Evolutionary conservation across 345 rosid genomes (phyloP).

Genomic region (Eucalyptus pauciflora): DNA sequence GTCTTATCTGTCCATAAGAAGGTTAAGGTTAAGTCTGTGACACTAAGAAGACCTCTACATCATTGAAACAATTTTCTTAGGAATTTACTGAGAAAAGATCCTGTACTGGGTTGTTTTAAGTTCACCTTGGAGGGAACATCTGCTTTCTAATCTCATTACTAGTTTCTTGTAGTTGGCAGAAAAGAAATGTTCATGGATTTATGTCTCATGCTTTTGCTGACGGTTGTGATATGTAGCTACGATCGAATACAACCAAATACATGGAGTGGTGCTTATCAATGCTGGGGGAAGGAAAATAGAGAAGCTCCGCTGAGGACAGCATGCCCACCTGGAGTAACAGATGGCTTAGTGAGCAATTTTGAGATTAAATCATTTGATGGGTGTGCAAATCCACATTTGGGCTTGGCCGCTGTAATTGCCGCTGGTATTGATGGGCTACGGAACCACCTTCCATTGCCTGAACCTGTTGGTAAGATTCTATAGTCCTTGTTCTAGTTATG

Average conservation of each 20-base stretch:
- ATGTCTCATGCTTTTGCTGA: neutral
- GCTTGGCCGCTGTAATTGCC: constrained; percentile 64
- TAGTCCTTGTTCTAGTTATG: neutral
- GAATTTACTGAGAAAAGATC: neutral
- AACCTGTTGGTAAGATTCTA: constrained; percentile 50
- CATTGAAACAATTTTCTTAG: neutral
- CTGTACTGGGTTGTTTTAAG: neutral
- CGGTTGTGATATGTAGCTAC: constrained; percentile 33
- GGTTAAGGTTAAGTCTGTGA: neutral
- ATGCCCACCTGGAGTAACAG: constrained; percentile 73
- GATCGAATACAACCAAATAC: constrained; percentile 90
- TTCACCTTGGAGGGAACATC: neutral
- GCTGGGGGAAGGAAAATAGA: constrained; percentile 99
- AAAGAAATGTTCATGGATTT: neutral
- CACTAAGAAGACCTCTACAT: neutral
- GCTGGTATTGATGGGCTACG: constrained; percentile 93
- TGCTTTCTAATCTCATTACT: neutral
- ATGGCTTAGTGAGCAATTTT: constrained; percentile 83
- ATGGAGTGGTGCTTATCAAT: constrained; percentile 95
- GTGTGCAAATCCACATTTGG: constrained; percentile 79
- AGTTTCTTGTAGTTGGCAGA: neutral
- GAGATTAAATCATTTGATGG: constrained; percentile 92
- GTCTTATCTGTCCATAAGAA: neutral
- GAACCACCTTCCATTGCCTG: constrained; percentile 55
- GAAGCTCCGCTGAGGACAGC: constrained; percentile 83